A percentile compares a stretch with the other conserved stretches of the same genome.
phyloP scores from a whole-genome alignment of 352 stramenopile genomes.

The Globisporangium recalcitrans region DNA sequence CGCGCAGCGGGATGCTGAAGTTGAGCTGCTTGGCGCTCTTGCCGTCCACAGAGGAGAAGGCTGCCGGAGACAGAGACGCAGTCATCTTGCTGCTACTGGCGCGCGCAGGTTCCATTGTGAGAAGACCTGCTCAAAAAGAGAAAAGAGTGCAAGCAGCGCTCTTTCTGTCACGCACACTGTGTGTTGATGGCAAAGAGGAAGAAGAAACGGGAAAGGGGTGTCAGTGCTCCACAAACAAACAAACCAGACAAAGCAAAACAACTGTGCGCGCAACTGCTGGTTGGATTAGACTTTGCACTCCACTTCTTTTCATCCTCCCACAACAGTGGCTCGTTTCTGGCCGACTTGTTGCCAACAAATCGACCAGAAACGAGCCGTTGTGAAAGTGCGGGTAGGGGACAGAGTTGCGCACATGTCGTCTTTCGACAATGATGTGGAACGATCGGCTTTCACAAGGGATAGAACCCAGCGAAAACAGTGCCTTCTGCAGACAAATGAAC shows the following conservation, averaged over 20 bases:
- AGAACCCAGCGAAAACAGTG: too few relatives aligned
- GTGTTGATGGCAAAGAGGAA: background rate
- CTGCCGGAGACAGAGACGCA: background rate
- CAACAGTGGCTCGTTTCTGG: background rate
- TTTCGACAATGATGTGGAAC: too few relatives aligned
- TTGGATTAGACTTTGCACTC: background rate
- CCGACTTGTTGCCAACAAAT: too few relatives aligned
- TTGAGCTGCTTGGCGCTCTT: constrained; percentile 7
- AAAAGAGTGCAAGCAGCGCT: background rate
- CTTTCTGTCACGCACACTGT: background rate
- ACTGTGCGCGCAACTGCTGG: background rate
- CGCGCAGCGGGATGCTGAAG: constrained; percentile 15
- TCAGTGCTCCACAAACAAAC: background rate
- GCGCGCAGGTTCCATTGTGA: constrained; percentile 1
- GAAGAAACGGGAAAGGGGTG: background rate
- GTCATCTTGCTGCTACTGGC: background rate
- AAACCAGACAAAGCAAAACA: background rate
- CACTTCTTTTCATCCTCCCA: background rate
- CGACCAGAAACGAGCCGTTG: too few relatives aligned
- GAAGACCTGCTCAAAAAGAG: background rate
- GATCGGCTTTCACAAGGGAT: too few relatives aligned
- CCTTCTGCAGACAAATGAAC: too few relatives aligned
- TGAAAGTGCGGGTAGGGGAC: background rate
- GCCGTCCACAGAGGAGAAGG: background rate
- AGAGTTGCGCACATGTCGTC: too few relatives aligned